Base-by-base conservation (phyloP, 2,329 filamentous ascomycete species). In the Fusarium fracticaudum region DNA sequence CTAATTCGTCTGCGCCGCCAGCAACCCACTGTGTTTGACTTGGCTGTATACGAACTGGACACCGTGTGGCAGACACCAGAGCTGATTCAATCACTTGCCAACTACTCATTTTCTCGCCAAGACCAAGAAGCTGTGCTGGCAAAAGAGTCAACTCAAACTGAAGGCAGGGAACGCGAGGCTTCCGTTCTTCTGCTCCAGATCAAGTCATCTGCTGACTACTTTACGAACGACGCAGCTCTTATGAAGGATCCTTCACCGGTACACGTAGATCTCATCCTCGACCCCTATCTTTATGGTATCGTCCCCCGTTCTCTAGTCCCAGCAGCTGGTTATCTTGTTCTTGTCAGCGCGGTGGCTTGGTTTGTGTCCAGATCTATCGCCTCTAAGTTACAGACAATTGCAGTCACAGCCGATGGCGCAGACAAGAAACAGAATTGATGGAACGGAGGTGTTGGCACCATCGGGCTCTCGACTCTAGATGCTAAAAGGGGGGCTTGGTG, bases 11-110 rank as follows among this genome's bases (percentile, higher is more conserved):
- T 38, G n/a, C 31, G 33, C 62, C 40, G 66, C 15, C 26, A 98
- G 95, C 93, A 98, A 91, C 96, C 96, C 50, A 97, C 95, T 2
- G 85, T 88, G 31, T 97, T 98, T 84, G 87, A 85, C 71, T 85
- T 98, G 29, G 86, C 91, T 67, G 90, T 91, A 2, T 90, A 91
- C 80, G 84, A 91, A 40, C 79, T 94, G 20, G 80, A 87, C 29
- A 82, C 87, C 31, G 89, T 94, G 59, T 90, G 93, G 76, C 85
- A 89, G 48, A 88, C 87, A 1, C 87, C 91, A 9, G 84, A 87
- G 15, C 87, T 97, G 35, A 85, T 93, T 71, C 85, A 89, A 29
- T 92, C 93, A 4, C 84, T 97, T 20, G 88, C 87, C 61, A 80
- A 83, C 38, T 94, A 91, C 82, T 89, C 91, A 41, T 83, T 87